These are phyloP conservation scores for Terana coerulea DNA, from an alignment of 768 basidiomycete genomes.

Conservation along the genomic window DNA sequence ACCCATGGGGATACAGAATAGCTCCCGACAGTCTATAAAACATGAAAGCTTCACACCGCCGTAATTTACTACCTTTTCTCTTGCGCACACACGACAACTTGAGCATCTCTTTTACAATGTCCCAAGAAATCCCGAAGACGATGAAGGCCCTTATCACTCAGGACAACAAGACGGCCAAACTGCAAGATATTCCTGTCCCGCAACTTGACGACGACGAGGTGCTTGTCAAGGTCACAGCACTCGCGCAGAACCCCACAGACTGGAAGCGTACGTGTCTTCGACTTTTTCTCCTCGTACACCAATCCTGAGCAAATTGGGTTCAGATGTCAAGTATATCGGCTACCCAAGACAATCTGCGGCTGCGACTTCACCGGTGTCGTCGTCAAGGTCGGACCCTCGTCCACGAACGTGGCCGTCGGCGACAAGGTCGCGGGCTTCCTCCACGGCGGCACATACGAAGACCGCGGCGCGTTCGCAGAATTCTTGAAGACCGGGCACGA, in stretches of 20 bases:
- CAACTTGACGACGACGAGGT: conserved; percentile 21
- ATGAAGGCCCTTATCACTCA: conserved; percentile 22
- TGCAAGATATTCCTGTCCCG: conserved; percentile 21
- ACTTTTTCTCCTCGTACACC: conserved; percentile 3
- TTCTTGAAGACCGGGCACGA: conserved; percentile 23
- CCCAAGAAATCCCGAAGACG: conserved; percentile 13
- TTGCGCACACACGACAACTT: too few species aligned
- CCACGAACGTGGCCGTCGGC: conserved; percentile 18
- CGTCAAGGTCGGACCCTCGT: conserved; percentile 19
- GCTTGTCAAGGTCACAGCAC: conserved; percentile 22
- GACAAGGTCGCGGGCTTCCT: conserved; percentile 25
- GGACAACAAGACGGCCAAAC: conserved; percentile 11
- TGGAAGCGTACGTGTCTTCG: conserved; percentile 20
- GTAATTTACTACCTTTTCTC: too few species aligned
- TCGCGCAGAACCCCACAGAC: conserved; percentile 25
- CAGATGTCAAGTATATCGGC: conserved; percentile 11
- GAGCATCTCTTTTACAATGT: background rate
- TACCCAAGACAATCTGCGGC: conserved; percentile 21
- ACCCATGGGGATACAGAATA: too few species aligned
- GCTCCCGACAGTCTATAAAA: too few species aligned
- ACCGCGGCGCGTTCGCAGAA: conserved; percentile 26
- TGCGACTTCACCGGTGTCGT: conserved; percentile 26
- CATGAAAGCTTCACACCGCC: too few species aligned
- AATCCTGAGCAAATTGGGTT: conserved; percentile 9
- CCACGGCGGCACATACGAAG: conserved; percentile 20